These are phyloP conservation scores for Aureobasidium sp. DNA, from an alignment of 2,329 filamentous ascomycete genomes.

Conservation along the genomic window DNA sequence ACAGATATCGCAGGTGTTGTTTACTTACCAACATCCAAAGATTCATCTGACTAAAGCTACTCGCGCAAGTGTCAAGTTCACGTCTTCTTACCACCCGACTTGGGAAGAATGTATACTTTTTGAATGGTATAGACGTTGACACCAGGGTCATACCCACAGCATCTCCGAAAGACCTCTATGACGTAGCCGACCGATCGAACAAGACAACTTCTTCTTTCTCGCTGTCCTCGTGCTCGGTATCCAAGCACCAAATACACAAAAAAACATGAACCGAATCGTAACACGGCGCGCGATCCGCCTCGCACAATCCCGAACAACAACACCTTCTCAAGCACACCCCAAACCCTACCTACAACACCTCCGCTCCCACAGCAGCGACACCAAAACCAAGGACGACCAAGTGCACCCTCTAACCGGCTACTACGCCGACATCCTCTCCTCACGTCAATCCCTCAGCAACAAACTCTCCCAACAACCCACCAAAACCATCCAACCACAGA, in stretches of 20 bases:
- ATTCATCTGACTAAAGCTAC: no score
- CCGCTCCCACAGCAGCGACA: background rate
- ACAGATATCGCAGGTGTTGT: no score
- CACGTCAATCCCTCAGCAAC: constrained; percentile 15
- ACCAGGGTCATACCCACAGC: background rate
- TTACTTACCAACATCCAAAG: no score
- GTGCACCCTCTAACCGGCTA: constrained; percentile 21
- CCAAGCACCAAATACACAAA: background rate
- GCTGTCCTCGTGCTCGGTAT: background rate
- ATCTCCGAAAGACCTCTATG: background rate
- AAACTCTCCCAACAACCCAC: background rate
- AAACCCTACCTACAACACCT: background rate
- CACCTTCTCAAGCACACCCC: background rate
- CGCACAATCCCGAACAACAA: background rate
- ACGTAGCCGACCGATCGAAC: background rate
- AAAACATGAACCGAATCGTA: background rate
- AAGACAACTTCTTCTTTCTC: background rate
- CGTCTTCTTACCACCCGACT: background rate
- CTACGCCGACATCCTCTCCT: constrained; percentile 22
- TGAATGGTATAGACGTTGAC: background rate
- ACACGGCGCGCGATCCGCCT: background rate
- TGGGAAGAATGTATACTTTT: background rate
- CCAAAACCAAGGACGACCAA: background rate
- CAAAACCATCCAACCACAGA: constrained; percentile 25
- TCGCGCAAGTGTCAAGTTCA: no score